Percentiles rank a stretch among this genome's conserved stretches.
Conservation (phyloP, 257 asterid species). For the Dorcoceras hygrometricum region DNA sequence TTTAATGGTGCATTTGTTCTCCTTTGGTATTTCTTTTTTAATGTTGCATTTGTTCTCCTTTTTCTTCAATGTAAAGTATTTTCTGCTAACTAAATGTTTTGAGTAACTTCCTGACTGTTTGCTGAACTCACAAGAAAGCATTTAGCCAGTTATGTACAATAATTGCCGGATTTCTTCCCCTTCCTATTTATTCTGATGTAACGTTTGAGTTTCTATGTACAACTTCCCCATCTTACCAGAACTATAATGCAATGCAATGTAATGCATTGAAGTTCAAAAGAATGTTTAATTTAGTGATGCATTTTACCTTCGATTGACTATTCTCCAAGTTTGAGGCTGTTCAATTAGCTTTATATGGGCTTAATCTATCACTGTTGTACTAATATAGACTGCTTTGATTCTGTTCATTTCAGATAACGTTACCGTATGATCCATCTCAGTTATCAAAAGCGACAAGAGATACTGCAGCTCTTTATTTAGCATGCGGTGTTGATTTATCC, state of each 20-base stretch:
- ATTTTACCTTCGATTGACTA: constrained; percentile 17
- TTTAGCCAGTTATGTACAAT: constrained; percentile 6
- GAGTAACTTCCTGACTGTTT: constrained; percentile 17
- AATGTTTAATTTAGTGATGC: constrained; percentile 7
- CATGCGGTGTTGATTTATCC: constrained; percentile 88
- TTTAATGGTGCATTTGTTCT: constrained; percentile 13
- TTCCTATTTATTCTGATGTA: constrained; percentile 7
- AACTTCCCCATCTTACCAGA: constrained; percentile 13
- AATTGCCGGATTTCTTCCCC: not conserved
- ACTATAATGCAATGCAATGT: constrained; percentile 10
- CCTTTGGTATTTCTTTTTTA: constrained; percentile 11
- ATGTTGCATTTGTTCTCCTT: constrained; percentile 13
- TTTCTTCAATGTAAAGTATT: constrained; percentile 15
- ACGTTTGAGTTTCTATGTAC: not conserved
- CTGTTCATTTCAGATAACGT: constrained; percentile 61
- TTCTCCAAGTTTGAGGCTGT: constrained; percentile 14
- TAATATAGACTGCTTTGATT: constrained; percentile 6
- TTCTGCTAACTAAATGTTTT: constrained; percentile 8
- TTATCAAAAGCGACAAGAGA: constrained; percentile 78
- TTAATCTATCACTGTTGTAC: constrained; percentile 4
- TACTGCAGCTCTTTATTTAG: constrained; percentile 96
- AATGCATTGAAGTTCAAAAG: not conserved
- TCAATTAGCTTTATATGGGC: constrained; percentile 10
- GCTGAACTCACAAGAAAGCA: constrained; percentile 16
- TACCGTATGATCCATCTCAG: constrained; percentile 76